Evolutionary conservation across 129 eudicot genomes (phyloP).

Genomic region (Saussurea involucrata): DNA sequence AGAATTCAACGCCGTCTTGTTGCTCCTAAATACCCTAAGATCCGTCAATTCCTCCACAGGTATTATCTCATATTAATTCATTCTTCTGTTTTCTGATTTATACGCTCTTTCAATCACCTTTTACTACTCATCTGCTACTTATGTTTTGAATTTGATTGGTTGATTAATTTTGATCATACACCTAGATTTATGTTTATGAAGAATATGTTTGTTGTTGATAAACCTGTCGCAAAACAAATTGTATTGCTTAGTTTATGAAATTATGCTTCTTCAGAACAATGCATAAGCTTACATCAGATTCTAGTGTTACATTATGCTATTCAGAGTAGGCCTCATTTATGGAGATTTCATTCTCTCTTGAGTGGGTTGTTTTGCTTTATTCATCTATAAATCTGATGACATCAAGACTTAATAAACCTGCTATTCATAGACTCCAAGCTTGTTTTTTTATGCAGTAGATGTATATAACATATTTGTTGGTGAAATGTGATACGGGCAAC

Average conservation of each 20-base stretch:
- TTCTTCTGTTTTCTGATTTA: not conserved
- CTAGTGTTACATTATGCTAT: not conserved
- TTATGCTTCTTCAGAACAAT: not conserved
- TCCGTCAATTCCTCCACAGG: slow-evolving; percentile 70
- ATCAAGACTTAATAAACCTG: not conserved
- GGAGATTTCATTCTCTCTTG: not conserved
- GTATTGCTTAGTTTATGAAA: not conserved
- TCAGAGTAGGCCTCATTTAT: not conserved
- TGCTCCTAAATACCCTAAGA: slow-evolving; percentile 51
- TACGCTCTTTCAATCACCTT: not conserved
- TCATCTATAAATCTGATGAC: not conserved
- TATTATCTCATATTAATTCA: slow-evolving; percentile 1
- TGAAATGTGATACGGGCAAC: not conserved
- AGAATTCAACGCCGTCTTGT: slow-evolving; percentile 73
- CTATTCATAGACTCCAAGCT: not conserved
- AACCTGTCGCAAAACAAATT: not conserved
- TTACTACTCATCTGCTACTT: not conserved
- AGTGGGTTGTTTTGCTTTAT: not conserved
- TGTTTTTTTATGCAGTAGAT: not conserved
- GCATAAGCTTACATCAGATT: not conserved
- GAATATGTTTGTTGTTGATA: not conserved
- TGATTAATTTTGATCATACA: not conserved
- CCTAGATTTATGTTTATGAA: not conserved
- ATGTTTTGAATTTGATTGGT: not conserved
- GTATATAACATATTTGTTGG: not conserved